phyloP scores from a whole-genome alignment of 192 early-diverging fungal genomes.

The Coemansia pectinata region DNA sequence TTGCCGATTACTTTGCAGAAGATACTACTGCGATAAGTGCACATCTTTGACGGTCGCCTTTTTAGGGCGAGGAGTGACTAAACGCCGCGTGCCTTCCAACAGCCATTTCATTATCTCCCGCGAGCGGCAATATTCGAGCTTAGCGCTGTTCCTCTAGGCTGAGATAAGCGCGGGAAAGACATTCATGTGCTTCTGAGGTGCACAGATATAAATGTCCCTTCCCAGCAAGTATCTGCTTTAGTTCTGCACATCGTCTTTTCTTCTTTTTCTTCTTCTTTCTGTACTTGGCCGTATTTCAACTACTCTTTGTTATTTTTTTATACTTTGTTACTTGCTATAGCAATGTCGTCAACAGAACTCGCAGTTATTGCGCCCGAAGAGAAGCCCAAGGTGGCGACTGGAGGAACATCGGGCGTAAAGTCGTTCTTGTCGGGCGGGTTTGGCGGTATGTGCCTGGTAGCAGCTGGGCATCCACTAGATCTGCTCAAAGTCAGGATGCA shows the following conservation, averaged over 20 bases:
- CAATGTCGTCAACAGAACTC: slow-evolving; percentile 29
- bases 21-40: neutral
- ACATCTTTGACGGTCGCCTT: neutral
- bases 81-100: neutral
- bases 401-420: slow-evolving; percentile 60
- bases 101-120: neutral
- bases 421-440: slow-evolving; percentile 93
- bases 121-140: neutral
- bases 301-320: neutral
- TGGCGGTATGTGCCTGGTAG: slow-evolving; percentile 82
- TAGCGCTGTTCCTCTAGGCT: neutral
- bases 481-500: slow-evolving; percentile 95
- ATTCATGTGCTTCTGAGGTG: neutral
- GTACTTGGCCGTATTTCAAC: neutral
- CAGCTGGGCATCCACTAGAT: slow-evolving; percentile 80
- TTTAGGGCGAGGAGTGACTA: neutral
- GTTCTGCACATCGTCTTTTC: slow-evolving; percentile 1
- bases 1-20: neutral
- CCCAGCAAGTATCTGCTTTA: neutral
- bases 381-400: slow-evolving; percentile 9
- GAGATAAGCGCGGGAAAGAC: neutral
- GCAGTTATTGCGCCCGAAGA: slow-evolving; percentile 8
- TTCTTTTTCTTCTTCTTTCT: neutral
- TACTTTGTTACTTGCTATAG: neutral
- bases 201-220: slow-evolving; percentile 6